These are phyloP conservation scores for Plasmodium vivax DNA, from an alignment of 169 alveolate species.

Conservation along the genomic window DNA sequence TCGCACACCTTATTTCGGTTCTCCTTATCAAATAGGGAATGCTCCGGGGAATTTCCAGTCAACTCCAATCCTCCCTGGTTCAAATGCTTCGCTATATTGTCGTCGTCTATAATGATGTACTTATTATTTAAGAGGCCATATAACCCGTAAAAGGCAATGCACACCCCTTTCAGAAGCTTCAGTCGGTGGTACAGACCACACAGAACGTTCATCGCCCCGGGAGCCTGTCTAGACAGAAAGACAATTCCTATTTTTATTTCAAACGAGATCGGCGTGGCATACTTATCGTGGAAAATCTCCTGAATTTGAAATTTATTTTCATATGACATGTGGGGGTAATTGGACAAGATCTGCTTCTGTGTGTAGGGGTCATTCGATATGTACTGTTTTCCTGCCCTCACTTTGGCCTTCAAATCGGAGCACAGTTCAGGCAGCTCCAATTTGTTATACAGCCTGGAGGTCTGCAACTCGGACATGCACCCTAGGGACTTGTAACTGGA, in stretches of 20 bases:
- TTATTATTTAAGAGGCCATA: slow-evolving; percentile 93
- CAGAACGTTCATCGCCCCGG: slow-evolving; percentile 97
- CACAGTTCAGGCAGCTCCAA: slow-evolving; percentile 81
- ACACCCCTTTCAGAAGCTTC: slow-evolving; percentile 83
- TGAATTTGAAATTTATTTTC: slow-evolving; percentile 78
- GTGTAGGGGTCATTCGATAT: slow-evolving; percentile 89
- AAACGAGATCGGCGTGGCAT: slow-evolving; percentile 53
- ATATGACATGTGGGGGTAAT: slow-evolving; percentile 88
- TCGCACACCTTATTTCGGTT: slow-evolving; percentile 82
- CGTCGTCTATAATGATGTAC: slow-evolving; percentile 88
- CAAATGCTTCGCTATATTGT: slow-evolving; percentile 90
- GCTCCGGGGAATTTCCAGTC: slow-evolving; percentile 89
- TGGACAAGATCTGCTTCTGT: slow-evolving; percentile 89
- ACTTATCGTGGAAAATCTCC: slow-evolving; percentile 80
- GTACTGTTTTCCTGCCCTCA: slow-evolving; percentile 81
- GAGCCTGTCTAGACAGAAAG: slow-evolving; percentile 95
- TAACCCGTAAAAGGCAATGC: slow-evolving; percentile 91
- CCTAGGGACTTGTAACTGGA: slow-evolving; percentile 61
- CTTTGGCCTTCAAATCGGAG: slow-evolving; percentile 75
- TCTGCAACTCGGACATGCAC: slow-evolving; percentile 75
- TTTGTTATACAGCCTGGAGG: slow-evolving; percentile 71
- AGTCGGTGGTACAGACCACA: slow-evolving; percentile 95
- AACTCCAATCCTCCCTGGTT: slow-evolving; percentile 98
- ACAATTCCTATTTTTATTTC: slow-evolving; percentile 92
- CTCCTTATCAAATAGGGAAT: slow-evolving; percentile 79